Conservation (phyloP, 257 asterid species). For the Solanum dulcamara region DNA sequence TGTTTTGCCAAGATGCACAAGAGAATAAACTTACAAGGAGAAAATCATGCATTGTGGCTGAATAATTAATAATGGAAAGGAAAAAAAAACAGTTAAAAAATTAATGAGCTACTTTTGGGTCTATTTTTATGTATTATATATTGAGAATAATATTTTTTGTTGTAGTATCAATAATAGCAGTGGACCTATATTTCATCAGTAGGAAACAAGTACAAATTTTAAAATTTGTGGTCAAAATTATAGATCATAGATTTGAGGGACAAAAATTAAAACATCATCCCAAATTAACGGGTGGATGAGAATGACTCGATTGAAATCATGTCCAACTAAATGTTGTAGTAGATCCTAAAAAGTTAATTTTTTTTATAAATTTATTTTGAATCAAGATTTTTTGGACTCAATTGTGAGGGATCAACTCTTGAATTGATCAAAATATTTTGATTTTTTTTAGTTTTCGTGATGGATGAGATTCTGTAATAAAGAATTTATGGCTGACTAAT, state of each 20-base stretch:
- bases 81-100: not conserved
- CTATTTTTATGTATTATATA: not conserved
- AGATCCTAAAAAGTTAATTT: too few relatives aligned
- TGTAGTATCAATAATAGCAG: not conserved
- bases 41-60: not conserved
- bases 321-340: accelerated
- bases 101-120: not conserved
- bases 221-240: not conserved
- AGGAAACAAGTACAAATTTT: not conserved
- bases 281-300: too few relatives aligned
- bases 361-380: too few relatives aligned
- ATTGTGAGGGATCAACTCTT: not conserved
- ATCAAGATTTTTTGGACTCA: not conserved
- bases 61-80: not conserved
- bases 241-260: too few relatives aligned
- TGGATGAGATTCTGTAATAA: too few relatives aligned
- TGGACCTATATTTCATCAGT: not conserved
- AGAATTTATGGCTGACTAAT: too few relatives aligned
- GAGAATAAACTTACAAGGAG: not conserved
- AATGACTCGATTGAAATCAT: not conserved
- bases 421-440: not conserved
- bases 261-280: too few relatives aligned
- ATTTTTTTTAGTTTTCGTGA: too few relatives aligned
- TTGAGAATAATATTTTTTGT: not conserved
- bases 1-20: not conserved